phyloP scores from a whole-genome alignment of 352 stramenopile species.

The Pythium plurisporium region DNA sequence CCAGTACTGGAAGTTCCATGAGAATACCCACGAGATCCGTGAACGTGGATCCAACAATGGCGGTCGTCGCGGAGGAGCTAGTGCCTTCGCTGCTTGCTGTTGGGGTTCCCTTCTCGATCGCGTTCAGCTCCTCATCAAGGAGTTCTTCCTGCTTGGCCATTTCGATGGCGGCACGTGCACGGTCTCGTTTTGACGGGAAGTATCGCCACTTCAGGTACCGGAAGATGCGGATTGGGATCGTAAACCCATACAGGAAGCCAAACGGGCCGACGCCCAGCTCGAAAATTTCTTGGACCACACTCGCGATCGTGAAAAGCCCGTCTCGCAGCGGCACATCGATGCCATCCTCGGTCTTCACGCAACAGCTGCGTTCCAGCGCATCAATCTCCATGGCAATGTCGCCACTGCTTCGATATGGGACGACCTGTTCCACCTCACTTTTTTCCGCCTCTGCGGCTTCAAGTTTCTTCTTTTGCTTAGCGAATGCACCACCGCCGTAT shows the following conservation, averaged over 20 bases:
- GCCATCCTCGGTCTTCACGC: constrained; percentile 19
- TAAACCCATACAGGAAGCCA: constrained; percentile 61
- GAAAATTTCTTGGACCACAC: constrained; percentile 41
- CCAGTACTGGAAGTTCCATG: constrained; percentile 58
- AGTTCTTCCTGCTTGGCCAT: constrained; percentile 12
- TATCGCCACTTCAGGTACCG: constrained; percentile 54
- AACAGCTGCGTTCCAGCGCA: constrained; percentile 51
- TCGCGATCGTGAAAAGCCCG: constrained; percentile 39
- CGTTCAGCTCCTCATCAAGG: constrained; percentile 17
- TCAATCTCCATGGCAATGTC: constrained; percentile 71
- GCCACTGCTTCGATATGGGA: constrained; percentile 30
- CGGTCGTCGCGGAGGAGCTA: not conserved
- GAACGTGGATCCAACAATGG: not conserved
- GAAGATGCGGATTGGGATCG: constrained; percentile 38
- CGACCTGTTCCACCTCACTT: not conserved
- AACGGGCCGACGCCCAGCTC: constrained; percentile 45
- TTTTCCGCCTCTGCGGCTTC: constrained; percentile 15
- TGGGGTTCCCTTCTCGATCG: constrained; percentile 10
- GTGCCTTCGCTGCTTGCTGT: not conserved
- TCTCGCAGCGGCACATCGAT: constrained; percentile 38
- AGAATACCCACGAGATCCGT: constrained; percentile 64
- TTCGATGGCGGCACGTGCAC: constrained; percentile 12
- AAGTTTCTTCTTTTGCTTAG: constrained; percentile 39
- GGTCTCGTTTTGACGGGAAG: constrained; percentile 27
- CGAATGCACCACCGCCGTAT: constrained; percentile 57